These are phyloP conservation scores for Hysterangium stoloniferum DNA, from an alignment of 768 basidiomycete genomes.

Conservation along the genomic window DNA sequence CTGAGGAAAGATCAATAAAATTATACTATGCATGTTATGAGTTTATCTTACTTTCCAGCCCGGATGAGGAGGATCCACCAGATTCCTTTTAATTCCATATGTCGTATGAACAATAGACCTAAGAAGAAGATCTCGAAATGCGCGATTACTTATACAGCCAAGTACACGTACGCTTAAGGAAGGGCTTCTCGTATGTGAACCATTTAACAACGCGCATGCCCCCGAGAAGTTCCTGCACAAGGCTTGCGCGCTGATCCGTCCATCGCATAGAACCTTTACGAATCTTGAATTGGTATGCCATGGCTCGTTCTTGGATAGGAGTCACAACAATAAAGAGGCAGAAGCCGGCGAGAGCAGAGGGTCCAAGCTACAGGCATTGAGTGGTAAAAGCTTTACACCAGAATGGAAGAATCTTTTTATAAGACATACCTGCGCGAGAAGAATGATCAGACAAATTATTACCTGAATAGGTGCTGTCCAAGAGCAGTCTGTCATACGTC, in stretches of 20 bases:
- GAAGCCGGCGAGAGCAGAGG: conserved; percentile 65
- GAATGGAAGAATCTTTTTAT: conserved; percentile 3
- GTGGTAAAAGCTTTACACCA: not conserved
- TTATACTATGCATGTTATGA: not conserved
- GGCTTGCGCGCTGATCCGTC: conserved; percentile 56
- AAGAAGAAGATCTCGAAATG: not conserved
- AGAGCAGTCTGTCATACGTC: not conserved
- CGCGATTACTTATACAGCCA: not conserved
- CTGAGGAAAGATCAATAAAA: conserved; percentile 21
- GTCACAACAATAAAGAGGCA: conserved; percentile 54
- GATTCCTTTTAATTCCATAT: conserved; percentile 48
- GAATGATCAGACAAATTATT: conserved; percentile 49
- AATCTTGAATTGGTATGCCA: conserved; percentile 48
- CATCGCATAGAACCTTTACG: conserved; percentile 49
- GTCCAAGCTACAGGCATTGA: conserved; percentile 46
- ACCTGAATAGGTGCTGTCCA: conserved; percentile 70
- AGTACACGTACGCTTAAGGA: conserved; percentile 45
- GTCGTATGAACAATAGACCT: conserved; percentile 50
- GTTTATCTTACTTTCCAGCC: conserved; percentile 47
- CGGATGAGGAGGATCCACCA: conserved; percentile 51
- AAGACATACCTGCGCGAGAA: conserved; percentile 43
- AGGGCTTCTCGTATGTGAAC: conserved; percentile 66
- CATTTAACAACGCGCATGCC: conserved; percentile 69
- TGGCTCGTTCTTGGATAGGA: conserved; percentile 58
- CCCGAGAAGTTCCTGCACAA: conserved; percentile 55